Conservation (phyloP, 495 filamentous ascomycete genomes). For the Elasticomyces elasticus region DNA sequence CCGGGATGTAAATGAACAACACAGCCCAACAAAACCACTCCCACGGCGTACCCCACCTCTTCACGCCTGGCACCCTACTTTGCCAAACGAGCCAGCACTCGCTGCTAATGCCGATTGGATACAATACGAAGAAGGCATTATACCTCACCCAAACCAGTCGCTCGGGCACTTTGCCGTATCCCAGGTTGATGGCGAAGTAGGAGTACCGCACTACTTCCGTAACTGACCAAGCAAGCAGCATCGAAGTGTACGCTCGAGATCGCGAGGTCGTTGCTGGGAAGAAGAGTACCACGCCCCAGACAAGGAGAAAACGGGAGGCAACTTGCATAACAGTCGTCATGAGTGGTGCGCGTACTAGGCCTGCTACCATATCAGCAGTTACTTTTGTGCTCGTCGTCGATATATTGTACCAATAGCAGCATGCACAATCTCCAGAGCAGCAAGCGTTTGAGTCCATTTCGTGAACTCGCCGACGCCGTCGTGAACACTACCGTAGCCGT, state of each 20-base stretch:
- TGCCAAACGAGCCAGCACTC: conserved; percentile 68
- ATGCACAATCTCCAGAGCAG: conserved; percentile 74
- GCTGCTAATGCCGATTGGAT: conserved; percentile 79
- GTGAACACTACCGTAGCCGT: conserved; percentile 46
- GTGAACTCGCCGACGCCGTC: conserved; percentile 50
- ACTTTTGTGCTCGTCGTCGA: too few relatives aligned
- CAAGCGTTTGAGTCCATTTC: conserved; percentile 71
- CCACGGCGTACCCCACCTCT: conserved; percentile 39
- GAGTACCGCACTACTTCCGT: conserved; percentile 85
- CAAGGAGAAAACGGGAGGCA: conserved; percentile 65
- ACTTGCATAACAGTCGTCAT: conserved; percentile 86
- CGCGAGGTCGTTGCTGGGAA: conserved; percentile 49
- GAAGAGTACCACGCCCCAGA: conserved; percentile 64
- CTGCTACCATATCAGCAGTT: too few relatives aligned
- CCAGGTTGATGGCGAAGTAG: conserved; percentile 69
- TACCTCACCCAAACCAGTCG: conserved; percentile 78
- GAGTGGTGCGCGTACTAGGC: conserved; percentile 75
- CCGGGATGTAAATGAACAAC: conserved; percentile 30
- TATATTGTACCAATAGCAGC: conserved; percentile 48
- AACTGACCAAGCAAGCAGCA: conserved; percentile 72
- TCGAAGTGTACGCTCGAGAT: conserved; percentile 49
- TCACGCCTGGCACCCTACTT: conserved; percentile 50
- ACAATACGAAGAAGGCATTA: conserved; percentile 85
- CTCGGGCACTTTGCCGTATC: conserved; percentile 41
- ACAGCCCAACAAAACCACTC: conserved; percentile 41